Base-by-base conservation (phyloP, 1,284 basidiomycete genomes). In the Kwoniella shivajii region DNA sequence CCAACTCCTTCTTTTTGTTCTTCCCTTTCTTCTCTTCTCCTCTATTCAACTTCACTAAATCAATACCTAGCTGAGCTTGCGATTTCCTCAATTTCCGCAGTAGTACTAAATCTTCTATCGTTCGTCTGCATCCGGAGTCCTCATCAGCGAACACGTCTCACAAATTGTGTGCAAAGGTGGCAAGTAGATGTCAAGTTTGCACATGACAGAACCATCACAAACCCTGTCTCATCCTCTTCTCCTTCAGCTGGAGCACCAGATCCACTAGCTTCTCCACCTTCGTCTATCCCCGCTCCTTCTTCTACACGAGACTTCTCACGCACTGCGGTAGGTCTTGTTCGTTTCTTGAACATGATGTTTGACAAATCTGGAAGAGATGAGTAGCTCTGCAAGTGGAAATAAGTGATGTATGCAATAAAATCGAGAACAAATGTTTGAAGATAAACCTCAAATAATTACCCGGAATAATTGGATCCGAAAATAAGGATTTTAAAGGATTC, bases 41-140 rank as follows among this genome's bases (percentile, higher is more conserved):
- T 56, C 88, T 86, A 71, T 88, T 90, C 24, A 99, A 81, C 68
- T 88, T 90, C 27, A 86, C 81, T 0, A 87, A 83, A 66, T 97
- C 92, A 58, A 98, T 97, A 0, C 94, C 95, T 67, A 87, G 84
- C 36, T 57, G 55, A n/a, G 59, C 33, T 45, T 88, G 83, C 9
- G 85, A 78, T 63, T 85, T 86, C 43, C 87, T 84, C 22, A 96
- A 80, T 69, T 87, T 89, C 36, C 92, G 85, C 13, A 97, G 79
- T 54, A 92, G 87, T 34, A 96, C 83, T 20, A 98, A 82, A 54
- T 98, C 93, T 61, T 89, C 84, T 27, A 96, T 74, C 2, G 78
- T 78, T 39, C 71, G 70, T 30, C 74, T 76, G 59, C n/a, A 5
- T 41, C 3, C 4, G 14, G 24, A n/a, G n/a, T n/a, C n/a, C n/a